A percentile compares a stretch with the other conserved stretches of the same genome.
Conservation (phyloP, 257 asterid genomes). For the Leonotis leonurus region DNA sequence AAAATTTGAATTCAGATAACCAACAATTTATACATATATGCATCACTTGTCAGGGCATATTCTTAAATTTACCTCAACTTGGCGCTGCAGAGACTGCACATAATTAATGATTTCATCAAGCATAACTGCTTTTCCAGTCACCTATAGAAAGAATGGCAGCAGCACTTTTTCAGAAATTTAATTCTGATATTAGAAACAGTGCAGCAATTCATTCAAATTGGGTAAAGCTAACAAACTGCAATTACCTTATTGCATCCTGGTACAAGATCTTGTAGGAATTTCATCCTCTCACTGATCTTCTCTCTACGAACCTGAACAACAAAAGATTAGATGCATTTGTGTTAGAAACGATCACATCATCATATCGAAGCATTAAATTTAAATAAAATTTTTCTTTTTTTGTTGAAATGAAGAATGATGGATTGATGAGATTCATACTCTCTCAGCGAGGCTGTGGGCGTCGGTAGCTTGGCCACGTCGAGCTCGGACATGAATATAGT, state of each 20-base stretch:
- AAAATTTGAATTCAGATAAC: not conserved
- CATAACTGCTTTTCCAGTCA: slow-evolving; percentile 98
- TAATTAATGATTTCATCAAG: slow-evolving; percentile 90
- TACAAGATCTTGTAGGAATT: slow-evolving; percentile 79
- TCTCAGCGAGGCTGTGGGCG: slow-evolving; percentile 94
- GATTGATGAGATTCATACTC: slow-evolving; percentile 53
- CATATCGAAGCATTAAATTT: too few relatives aligned
- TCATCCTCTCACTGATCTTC: slow-evolving; percentile 91
- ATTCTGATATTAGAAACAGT: too few relatives aligned
- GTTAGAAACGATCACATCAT: too few relatives aligned
- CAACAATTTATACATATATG: too few relatives aligned
- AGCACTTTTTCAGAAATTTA: too few relatives aligned
- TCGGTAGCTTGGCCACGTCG: slow-evolving; percentile 96
- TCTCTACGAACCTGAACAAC: slow-evolving; percentile 65
- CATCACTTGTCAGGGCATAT: too few relatives aligned
- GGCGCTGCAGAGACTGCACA: slow-evolving; percentile 78
- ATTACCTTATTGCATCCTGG: slow-evolving; percentile 96
- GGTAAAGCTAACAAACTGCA: too few relatives aligned
- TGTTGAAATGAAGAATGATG: too few relatives aligned
- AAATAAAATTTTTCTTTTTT: too few relatives aligned
- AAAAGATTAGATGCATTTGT: not conserved
- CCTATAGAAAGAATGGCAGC: slow-evolving; percentile 27
- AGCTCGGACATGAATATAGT: slow-evolving; percentile 91
- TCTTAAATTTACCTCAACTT: slow-evolving; percentile 77
- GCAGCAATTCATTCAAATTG: not conserved